Conservation (phyloP, 2,329 filamentous ascomycete species). For the Pseudocercospora eumusae region DNA sequence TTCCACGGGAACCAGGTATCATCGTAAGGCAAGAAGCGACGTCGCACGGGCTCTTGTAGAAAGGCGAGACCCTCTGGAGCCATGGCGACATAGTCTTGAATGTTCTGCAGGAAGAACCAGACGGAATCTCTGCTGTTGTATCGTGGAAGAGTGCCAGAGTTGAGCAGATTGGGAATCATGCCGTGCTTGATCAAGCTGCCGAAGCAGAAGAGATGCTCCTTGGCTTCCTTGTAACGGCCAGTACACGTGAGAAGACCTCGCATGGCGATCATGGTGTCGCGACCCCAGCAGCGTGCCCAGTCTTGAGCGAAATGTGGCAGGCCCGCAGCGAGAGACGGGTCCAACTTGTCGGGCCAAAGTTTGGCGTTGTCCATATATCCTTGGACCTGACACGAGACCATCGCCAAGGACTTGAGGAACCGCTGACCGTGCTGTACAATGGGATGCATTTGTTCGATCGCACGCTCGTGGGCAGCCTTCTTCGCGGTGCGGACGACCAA, state of each 20-base stretch:
- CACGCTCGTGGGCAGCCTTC: constrained; percentile 75
- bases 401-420: constrained; percentile 83
- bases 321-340: constrained; percentile 86
- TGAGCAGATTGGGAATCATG: constrained; percentile 93
- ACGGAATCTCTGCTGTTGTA: constrained; percentile 97
- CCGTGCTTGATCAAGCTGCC: constrained; percentile 96
- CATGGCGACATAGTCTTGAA: constrained; percentile 86
- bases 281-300: constrained; percentile 96
- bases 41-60: constrained; percentile 72
- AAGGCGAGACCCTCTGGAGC: constrained; percentile 74
- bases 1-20: constrained; percentile 88
- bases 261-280: constrained; percentile 94
- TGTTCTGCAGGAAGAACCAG: constrained; percentile 96
- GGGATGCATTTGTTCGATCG: constrained; percentile 74
- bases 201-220: constrained; percentile 91
- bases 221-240: constrained; percentile 82
- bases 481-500: constrained; percentile 86
- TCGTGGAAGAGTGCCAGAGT: constrained; percentile 78
- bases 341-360: constrained; percentile 79
- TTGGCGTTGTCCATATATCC: constrained; percentile 88
- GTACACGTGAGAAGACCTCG: constrained; percentile 90
- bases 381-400: constrained; percentile 90
- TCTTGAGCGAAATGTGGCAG: constrained; percentile 90
- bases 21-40: constrained; percentile 91
- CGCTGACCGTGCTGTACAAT: constrained; percentile 79